Percentiles rank a stretch among this genome's conserved stretches.
These are phyloP conservation scores for Eimeria zaria DNA, from an alignment of 169 alveolate species.

Conservation along the genomic window DNA sequence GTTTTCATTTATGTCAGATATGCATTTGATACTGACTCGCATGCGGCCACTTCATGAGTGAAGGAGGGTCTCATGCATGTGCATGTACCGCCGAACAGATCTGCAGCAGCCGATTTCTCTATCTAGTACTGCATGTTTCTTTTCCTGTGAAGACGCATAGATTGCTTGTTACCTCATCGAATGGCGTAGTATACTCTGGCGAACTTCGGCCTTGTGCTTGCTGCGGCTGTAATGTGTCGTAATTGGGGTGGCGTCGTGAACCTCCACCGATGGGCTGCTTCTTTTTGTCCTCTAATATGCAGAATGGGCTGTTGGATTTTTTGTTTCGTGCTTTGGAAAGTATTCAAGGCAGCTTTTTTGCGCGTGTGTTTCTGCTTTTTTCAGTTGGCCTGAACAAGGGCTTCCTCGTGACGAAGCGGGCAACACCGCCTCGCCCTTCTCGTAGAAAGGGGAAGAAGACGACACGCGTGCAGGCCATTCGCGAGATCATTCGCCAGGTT, in stretches of 20 bases:
- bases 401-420: constrained; percentile 85
- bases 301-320: no score
- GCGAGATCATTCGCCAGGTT: constrained; percentile 90
- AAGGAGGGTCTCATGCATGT: not conserved
- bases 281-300: no score
- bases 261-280: not conserved
- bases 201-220: not conserved
- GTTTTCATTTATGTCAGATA: not conserved
- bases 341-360: not conserved
- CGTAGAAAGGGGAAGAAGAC: constrained; percentile 81
- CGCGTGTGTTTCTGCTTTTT: not conserved
- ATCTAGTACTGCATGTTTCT: not conserved
- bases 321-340: not conserved
- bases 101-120: not conserved
- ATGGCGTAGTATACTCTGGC: not conserved
- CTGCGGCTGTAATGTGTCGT: no score
- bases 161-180: not conserved
- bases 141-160: not conserved
- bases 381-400: constrained; percentile 88
- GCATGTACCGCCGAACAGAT: not conserved
- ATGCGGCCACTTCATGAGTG: not conserved
- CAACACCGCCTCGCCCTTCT: constrained; percentile 86
- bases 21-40: not conserved
- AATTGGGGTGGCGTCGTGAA: no score
- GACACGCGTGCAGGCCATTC: constrained; percentile 70